Percentiles rank a stretch among this genome's conserved stretches.
Evolutionary conservation across 306 rosid genomes (phyloP).

Genomic region (Clitoria ternatea): DNA sequence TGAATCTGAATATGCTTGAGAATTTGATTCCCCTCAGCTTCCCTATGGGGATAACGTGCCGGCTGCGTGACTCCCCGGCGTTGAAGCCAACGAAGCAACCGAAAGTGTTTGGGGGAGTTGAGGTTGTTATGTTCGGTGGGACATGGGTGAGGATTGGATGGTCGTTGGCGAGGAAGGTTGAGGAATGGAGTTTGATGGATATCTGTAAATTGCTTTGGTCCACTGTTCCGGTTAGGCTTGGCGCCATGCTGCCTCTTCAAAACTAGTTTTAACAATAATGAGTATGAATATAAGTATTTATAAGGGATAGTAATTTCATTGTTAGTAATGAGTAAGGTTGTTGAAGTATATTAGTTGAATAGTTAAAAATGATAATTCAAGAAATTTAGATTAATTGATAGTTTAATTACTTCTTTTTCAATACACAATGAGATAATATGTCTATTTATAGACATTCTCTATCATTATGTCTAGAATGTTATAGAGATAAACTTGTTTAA

Average conservation of each 20-base stretch:
- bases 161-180: constrained; percentile 50
- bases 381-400: no score
- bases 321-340: no score
- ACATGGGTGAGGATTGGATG: constrained; percentile 52
- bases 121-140: constrained; percentile 39
- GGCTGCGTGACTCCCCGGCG: constrained; percentile 30
- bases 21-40: constrained; percentile 41
- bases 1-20: constrained; percentile 65
- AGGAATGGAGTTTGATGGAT: constrained; percentile 25
- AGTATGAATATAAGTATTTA: no score
- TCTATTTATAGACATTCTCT: no score
- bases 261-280: no score
- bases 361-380: no score
- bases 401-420: no score
- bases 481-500: no score
- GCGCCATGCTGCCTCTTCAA: constrained; percentile 42
- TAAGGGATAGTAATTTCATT: no score
- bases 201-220: not conserved
- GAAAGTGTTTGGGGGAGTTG: constrained; percentile 30
- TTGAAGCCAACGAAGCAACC: constrained; percentile 64
- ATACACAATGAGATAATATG: no score
- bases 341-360: no score
- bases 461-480: no score
- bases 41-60: constrained; percentile 48
- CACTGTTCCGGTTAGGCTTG: constrained; percentile 46